Evolutionary conservation across 805 yeast genomes (phyloP), one percentile per base, ranked within the genome.

Genomic region (Metschnikowia lunata): DNA sequence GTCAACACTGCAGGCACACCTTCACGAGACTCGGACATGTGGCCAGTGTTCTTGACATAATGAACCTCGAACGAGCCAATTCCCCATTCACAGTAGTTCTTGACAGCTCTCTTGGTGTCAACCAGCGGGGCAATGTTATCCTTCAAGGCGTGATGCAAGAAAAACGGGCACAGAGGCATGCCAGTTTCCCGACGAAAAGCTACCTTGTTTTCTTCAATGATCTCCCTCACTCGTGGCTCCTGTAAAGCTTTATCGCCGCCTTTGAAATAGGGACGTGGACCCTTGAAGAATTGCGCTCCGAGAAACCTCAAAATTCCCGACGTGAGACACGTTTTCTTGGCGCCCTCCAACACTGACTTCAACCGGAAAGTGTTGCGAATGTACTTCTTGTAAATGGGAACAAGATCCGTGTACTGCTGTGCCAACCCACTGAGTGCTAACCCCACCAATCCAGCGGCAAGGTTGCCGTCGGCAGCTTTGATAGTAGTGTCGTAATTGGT

Each of bases 401-500:
- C 15, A n/a, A 61, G 23, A 14, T 53, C 58, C 2, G 69, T 63
- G 46, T 66, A 66, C 39, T 60, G 70, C 37, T 63, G 55, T n/a
- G 52, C 45, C 38, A 67, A 52, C 6, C 72, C 72, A 36, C 51
- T 51, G n/a, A 67, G 46, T 5, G 62, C 67, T 39, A 44, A 40
- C 6, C 65, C 61, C 35, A 57, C 55, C 29, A 68, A 51, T 8
- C 71, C 72, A 7, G 71, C 55, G 34, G 58, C 60, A 7, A 54
- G 11, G 5, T 57, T 53, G 6, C 67, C 66, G 34, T 60, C 65
- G n/a, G 56, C 51, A 12, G 55, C 51, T 13, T 37, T 46, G 6
- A 60, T 57, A 1, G 67, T 57, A 13, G 56, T 55, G 3, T 64
- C 61, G 26, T 64, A 55, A 44, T 67, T 65, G n/a, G 67, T 59